Base-by-base conservation (phyloP, 1,284 basidiomycete species). In the Sparassis latifolia region DNA sequence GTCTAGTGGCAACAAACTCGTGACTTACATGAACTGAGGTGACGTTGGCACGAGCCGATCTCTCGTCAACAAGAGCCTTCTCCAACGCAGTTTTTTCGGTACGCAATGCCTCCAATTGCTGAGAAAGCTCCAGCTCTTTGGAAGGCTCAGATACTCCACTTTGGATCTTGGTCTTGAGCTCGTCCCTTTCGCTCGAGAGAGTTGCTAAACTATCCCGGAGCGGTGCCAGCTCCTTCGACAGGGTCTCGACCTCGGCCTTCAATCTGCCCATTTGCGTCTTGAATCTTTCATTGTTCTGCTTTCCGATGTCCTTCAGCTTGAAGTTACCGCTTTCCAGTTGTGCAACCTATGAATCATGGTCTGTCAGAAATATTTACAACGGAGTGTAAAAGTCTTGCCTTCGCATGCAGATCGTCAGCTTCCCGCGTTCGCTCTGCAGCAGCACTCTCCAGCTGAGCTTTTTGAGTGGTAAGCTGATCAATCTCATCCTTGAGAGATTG, bases 401-500 rank as follows among this genome's bases (percentile, higher is more conserved):
- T 20, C 20, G 20, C 20, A 20, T 20, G 20, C 20, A 20, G 20
- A 20, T 20, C 20, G 20, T 20, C 20, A 20, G 20, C 20, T 20
- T 20, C 20, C 20, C 20, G 20, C 20, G 20, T 71, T 20, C 70
- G 66, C 38, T 77, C 68, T 31, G 68, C 63, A 4, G 64, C 60
- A 2, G 63, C 58, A 40, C 72, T 69, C 45, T 76, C 70, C 28
- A 68, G 44, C 10, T 75, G 70, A 3, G 62, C 64, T 40, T 74
- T 75, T 62, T 74, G 69, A 2, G 66, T 55, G 58, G 74, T 77
- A 38, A 91, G 66, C 31, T 69, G 69, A 40, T 79, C 77, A 6
- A 91, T 79, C 58, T 89, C 80, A 7, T 82, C 80, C 67, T 88
- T 92, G 50, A 93, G 73, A 27, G 80, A 78, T 60, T 92, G 86